A percentile compares a stretch with the other conserved stretches of the same genome.
Conservation (phyloP, 208 protist species). For the Trichomonas tenax region DNA sequence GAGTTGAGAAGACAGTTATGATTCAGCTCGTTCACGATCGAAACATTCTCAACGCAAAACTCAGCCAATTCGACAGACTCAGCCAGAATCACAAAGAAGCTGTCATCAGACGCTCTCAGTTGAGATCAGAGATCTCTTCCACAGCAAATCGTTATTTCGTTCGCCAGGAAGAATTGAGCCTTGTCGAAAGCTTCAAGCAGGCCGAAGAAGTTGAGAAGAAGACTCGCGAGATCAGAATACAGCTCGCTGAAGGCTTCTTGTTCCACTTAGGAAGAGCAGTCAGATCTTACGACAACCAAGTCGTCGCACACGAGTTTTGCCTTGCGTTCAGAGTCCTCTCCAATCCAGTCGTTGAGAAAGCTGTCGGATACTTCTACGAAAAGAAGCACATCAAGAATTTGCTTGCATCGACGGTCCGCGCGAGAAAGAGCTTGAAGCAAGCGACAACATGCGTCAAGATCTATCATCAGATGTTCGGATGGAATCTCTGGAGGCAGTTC, state of each 20-base stretch:
- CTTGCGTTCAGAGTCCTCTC: neutral
- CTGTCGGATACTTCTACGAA: slow-evolving; percentile 8
- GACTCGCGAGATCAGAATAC: neutral
- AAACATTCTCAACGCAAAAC: neutral
- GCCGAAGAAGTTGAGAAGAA: neutral
- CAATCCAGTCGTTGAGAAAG: neutral
- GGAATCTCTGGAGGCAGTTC: neutral
- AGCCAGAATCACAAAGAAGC: neutral
- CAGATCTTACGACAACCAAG: neutral
- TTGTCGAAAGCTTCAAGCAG: neutral
- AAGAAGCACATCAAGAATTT: neutral
- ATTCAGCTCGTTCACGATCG: neutral
- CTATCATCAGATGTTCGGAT: neutral
- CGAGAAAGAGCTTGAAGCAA: neutral
- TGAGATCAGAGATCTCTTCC: neutral
- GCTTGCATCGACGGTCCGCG: neutral
- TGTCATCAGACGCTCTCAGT: neutral
- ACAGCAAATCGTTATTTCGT: neutral
- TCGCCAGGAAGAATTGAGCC: neutral
- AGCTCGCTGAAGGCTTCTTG: neutral
- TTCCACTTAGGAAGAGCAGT: neutral
- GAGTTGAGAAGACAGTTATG: neutral
- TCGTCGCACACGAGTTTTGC: neutral
- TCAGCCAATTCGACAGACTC: neutral
- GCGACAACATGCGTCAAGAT: neutral